These are phyloP conservation scores for Psilocybe mexicana DNA, from an alignment of 1,284 basidiomycete species.

Conservation along the genomic window DNA sequence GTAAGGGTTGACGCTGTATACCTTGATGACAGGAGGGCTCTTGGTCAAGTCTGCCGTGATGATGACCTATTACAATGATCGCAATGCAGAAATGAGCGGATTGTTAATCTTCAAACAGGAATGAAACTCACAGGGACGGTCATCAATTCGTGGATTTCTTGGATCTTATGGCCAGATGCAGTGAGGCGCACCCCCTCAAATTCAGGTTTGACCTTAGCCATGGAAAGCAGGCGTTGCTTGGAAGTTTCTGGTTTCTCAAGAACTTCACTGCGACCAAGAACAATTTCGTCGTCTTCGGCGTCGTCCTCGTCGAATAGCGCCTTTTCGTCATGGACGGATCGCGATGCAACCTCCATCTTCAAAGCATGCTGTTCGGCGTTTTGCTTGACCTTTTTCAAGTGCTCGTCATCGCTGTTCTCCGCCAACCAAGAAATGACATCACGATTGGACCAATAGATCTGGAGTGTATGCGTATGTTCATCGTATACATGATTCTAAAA, in stretches of 20 bases:
- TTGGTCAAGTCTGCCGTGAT: conserved; percentile 92
- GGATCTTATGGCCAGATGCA: conserved; percentile 82
- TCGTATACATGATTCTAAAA: conserved; percentile 89
- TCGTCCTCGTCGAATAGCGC: conserved; percentile 90
- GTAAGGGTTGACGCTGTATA: conserved; percentile 87
- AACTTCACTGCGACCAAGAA: conserved; percentile 63
- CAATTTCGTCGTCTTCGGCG: conserved; percentile 74
- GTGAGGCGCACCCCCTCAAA: conserved; percentile 82
- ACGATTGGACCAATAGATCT: conserved; percentile 89
- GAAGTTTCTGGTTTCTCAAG: conserved; percentile 55
- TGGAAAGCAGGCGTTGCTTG: conserved; percentile 77
- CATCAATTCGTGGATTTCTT: conserved; percentile 90
- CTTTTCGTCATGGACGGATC: conserved; percentile 80
- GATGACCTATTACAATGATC: conserved; percentile 62
- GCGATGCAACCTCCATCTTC: conserved; percentile 84
- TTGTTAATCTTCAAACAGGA: not conserved
- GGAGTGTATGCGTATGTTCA: conserved; percentile 86
- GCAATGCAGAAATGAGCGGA: conserved; percentile 11
- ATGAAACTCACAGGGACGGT: conserved; percentile 75
- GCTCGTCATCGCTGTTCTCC: conserved; percentile 92
- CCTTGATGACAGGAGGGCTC: conserved; percentile 92
- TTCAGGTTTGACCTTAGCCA: conserved; percentile 64
- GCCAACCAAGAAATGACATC: conserved; percentile 95
- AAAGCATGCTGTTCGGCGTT: conserved; percentile 82
- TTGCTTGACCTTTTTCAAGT: conserved; percentile 89